Evolutionary conservation across 768 basidiomycete genomes (phyloP), one percentile per base, ranked within the genome.

Genomic region (Pholiota conissans): DNA sequence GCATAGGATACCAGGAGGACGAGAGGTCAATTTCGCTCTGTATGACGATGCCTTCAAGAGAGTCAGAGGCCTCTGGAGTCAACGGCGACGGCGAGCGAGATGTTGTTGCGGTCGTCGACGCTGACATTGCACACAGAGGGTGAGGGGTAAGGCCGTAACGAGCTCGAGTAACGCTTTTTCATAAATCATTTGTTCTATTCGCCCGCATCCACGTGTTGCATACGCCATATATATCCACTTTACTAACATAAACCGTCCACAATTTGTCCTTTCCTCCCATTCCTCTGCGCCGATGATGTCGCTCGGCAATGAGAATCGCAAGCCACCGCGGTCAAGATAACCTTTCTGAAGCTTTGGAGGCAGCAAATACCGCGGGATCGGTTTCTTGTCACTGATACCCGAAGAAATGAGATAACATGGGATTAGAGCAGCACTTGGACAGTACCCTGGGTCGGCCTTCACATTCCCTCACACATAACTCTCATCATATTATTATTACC

Each of bases 71-170:
- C 50, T 87, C 87, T 52, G 90, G 88, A 0, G 89, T 90, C 46
- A 77, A 72, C 5, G 90, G 90, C 0, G 90, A 90, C 1, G 87
- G 80, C 3, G 89, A 90, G 45, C 90, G 86, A 53, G 90, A 89
- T 66, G 75, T 76, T 58, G 76, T 73, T 27, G 78, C 78, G 18
- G 83, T 77, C 39, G 79, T 72, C 11, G 85, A 80, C 64, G 85
- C 81, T 61, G 86, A 84, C 86, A 86, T 86, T 67, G 60, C 62
- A 63, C 40, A 63, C n/a, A n/a, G 52, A 57, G 34, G 56, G 46
- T 37, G 22, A 55, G 46, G 58, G 59, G 49, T 51, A 62, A 28
- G 63, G 55, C 60, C 61, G 56, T 49, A 42, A 32, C 35, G 51
- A 54, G 58, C 57, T 59, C 59, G 61, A 61, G 59, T 59, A 56